Evolutionary conservation across 805 yeast species (phyloP).

Genomic region (Priceomyces carsonii): DNA sequence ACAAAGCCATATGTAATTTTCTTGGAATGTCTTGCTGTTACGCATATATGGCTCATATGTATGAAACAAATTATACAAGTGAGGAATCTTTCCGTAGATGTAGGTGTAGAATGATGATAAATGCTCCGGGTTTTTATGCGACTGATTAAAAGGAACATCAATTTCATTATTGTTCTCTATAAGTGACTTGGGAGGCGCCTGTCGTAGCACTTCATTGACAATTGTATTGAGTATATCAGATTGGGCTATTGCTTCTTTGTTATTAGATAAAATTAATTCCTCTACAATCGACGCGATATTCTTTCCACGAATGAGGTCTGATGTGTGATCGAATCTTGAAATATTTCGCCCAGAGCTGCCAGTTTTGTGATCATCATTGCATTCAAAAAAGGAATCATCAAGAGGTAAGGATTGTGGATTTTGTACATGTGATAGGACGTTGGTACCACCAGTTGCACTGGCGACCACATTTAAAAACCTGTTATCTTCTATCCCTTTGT

Average conservation of each 20-base stretch:
- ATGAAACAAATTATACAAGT: conserved; percentile 20
- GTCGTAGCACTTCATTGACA: conserved; percentile 9
- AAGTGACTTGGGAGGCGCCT: conserved; percentile 9
- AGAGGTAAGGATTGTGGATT: background rate
- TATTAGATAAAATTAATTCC: conserved; percentile 1
- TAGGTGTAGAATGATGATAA: conserved; percentile 12
- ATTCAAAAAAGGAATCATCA: conserved; percentile 1
- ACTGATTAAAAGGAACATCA: conserved; percentile 12
- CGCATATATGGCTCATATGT: conserved; percentile 16
- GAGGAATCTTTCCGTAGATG: conserved; percentile 20
- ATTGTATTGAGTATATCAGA: conserved; percentile 9
- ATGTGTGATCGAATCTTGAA: background rate
- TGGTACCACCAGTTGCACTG: background rate
- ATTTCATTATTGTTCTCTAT: conserved; percentile 9
- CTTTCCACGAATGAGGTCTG: background rate
- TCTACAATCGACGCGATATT: conserved; percentile 5
- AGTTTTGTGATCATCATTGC: background rate
- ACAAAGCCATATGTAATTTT: conserved; percentile 32
- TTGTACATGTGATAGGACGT: background rate
- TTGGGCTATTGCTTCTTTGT: conserved; percentile 8
- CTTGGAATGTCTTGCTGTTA: conserved; percentile 17
- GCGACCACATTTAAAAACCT: conserved; percentile 3
- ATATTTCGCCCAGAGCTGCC: background rate
- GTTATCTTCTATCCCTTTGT: conserved; percentile 1
- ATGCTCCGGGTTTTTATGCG: conserved; percentile 7